Base-by-base conservation (phyloP, 2,329 filamentous ascomycete genomes). In the Nothophoma quercina region DNA sequence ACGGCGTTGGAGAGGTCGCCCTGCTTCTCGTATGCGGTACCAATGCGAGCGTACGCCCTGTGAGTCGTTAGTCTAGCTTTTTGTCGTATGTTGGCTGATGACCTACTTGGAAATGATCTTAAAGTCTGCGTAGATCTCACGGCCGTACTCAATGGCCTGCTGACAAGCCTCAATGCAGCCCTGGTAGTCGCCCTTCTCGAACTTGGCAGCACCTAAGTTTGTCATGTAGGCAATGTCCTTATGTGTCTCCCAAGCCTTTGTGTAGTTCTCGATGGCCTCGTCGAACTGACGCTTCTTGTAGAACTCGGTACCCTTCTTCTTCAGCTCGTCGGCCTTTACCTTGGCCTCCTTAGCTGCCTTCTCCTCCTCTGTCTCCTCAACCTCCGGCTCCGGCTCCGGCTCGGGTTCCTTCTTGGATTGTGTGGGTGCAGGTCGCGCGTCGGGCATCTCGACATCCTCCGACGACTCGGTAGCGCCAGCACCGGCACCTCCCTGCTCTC, bases 271-370 rank as follows among this genome's bases (percentile, higher is more conserved):
- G 68, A 99, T 97, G 42, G 95, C 95, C 70, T 89, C 87, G 68
- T 98, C 95, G 64, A 99, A 97, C 72, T 97, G 88, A 64, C 91
- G 88, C 85, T 98, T 98, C 88, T 99, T 99, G 84, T 99, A 99
- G 75, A 88, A 88, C 65, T 95, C 91, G 12, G 93, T 99, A 51
- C 95, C 95, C 51, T 96, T 81, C 23, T 88, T 90, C 85, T 99
- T 99, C 78, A 97, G 90, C 74, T 92, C 90, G 67, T 99, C 95
- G 35, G 93, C 95, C 59, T 89, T 91, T 69, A 88, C 90, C 81
- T 98, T 96, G 32, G 91, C 91, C 81, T 95, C 90, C 78, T 90
- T 90, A 78, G 93, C 92, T 56, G 89, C 90, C 49, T 86, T 74
- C 0, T 88, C 84, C 75, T 98, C 95, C 69, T 96, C 92, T 62